These are phyloP conservation scores for Cladophialophora psammophila DNA, from an alignment of 2,329 filamentous ascomycete species.

Conservation along the genomic window DNA sequence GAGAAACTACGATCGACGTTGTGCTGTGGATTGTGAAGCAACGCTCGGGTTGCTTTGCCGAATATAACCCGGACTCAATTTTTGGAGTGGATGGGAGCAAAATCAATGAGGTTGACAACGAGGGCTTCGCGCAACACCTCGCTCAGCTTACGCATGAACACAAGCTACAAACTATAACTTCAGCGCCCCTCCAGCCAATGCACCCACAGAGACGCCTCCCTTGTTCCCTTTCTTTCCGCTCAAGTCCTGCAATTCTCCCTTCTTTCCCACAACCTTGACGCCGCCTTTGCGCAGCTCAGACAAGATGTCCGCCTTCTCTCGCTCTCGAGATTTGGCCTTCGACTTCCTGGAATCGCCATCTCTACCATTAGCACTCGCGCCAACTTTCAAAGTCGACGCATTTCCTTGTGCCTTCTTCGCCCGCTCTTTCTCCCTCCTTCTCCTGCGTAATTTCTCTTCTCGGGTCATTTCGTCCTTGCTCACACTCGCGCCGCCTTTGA, in stretches of 20 bases:
- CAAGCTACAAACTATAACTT: conserved; percentile 21
- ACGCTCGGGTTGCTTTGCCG: neutral
- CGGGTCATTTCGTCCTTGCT: conserved; percentile 85
- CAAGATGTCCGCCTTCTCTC: conserved; percentile 63
- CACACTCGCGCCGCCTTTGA: conserved; percentile 60
- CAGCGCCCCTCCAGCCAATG: conserved; percentile 15
- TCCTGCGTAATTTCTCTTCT: conserved; percentile 79
- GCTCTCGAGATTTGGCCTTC: conserved; percentile 42
- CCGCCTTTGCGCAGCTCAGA: conserved; percentile 80
- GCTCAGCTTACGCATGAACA: neutral
- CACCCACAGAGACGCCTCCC: conserved; percentile 1
- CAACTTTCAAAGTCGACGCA: conserved; percentile 56
- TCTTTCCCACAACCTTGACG: conserved; percentile 90
- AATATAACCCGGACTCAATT: conserved; percentile 10
- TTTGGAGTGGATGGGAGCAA: neutral
- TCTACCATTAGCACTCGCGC: conserved; percentile 32
- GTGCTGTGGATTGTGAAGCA: neutral
- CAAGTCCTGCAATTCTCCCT: conserved; percentile 83
- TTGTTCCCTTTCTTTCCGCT: conserved; percentile 75
- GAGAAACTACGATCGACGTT: neutral
- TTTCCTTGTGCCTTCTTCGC: conserved; percentile 60
- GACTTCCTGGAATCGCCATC: conserved; percentile 41
- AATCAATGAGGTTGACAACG: neutral
- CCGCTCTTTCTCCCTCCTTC: conserved; percentile 85
- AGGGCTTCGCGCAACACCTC: neutral